Evolutionary conservation across 495 filamentous ascomycete genomes (phyloP), one percentile per base, ranked within the genome.

Genomic region (Xylaria nigripes): DNA sequence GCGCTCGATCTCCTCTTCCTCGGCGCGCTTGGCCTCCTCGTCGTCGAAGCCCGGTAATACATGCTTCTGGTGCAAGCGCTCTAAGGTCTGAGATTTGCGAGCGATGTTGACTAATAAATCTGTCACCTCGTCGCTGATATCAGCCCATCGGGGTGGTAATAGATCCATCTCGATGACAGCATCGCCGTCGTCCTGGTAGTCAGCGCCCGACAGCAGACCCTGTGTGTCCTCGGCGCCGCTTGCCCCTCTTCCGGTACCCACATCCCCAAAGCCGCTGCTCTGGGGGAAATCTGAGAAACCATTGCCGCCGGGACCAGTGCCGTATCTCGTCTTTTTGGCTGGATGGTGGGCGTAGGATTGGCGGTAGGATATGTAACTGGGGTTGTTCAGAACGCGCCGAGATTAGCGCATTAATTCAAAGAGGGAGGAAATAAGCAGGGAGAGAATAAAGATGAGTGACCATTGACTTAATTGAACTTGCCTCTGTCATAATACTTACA

Each of bases 81-180:
- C 93, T 18, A 98, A 80, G 45, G 84, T 83, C 50, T 85, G 78
- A 44, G 88, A 87, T 69, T 95, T 90, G 54, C 77, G 81, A 51
- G 89, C 86, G 56, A 97, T 88, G 50, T 85, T 83, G 50, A 79
- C 74, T n/a, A 98, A 76, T 16, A 86, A 66, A 32, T 95, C 89
- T 7, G 86, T 84, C 44, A 97, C 90, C 64, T 97, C 91, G 59
- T 96, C 93, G 63, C 89, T 89, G 52, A 96, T 77, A 71, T 98
- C 94, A 53, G 90, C 83, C 94, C 93, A 98, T 48, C 92, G 85
- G 36, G 94, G 93, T 0, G 93, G 94, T 9, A 98, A 78, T 12
- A 95, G 75, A 70, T 96, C 92, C 93, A 98, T 97, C 75, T 98
- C 93, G 59, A 98, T 98, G 47, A 98, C 82, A 16, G 89, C 86